Percentiles rank a stretch among this genome's conserved stretches.
phyloP scores from a whole-genome alignment of 2,329 filamentous ascomycete genomes.

The Fusarium keratoplasticum region DNA sequence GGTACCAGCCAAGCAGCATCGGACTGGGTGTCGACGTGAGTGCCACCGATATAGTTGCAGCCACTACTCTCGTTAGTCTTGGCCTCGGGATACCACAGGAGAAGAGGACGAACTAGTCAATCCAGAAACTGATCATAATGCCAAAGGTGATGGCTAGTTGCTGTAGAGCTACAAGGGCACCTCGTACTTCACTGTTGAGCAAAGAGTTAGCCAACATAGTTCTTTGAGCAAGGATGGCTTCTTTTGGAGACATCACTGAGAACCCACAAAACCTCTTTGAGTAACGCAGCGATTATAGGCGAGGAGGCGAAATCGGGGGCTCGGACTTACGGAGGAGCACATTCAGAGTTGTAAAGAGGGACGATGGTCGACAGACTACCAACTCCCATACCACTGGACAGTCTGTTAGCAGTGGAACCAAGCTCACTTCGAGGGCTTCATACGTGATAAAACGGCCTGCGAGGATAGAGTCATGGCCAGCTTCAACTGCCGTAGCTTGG shows the following conservation, averaged over 20 bases:
- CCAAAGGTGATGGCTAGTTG: constrained; percentile 56
- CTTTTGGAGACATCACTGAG: neutral
- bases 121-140: constrained; percentile 57
- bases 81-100: neutral
- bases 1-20: constrained; percentile 59
- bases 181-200: constrained; percentile 52
- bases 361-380: constrained; percentile 55
- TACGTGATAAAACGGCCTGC: constrained; percentile 24
- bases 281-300: no score
- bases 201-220: neutral
- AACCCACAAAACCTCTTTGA: neutral
- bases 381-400: constrained; percentile 54
- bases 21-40: constrained; percentile 47
- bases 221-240: neutral
- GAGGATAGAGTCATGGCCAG: constrained; percentile 51
- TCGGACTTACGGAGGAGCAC: constrained; percentile 53
- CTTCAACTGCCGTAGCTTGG: constrained; percentile 55
- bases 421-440: neutral
- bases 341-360: constrained; percentile 60
- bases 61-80: constrained; percentile 37
- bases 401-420: neutral
- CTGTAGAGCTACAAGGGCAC: constrained; percentile 59
- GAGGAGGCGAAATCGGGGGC: no score
- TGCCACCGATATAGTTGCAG: constrained; percentile 53
- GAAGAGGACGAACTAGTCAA: constrained; percentile 54